Percentiles rank a stretch among this genome's conserved stretches.
Conservation (phyloP, 2,329 filamentous ascomycete genomes). For the Pseudogymnoascus sp. region DNA sequence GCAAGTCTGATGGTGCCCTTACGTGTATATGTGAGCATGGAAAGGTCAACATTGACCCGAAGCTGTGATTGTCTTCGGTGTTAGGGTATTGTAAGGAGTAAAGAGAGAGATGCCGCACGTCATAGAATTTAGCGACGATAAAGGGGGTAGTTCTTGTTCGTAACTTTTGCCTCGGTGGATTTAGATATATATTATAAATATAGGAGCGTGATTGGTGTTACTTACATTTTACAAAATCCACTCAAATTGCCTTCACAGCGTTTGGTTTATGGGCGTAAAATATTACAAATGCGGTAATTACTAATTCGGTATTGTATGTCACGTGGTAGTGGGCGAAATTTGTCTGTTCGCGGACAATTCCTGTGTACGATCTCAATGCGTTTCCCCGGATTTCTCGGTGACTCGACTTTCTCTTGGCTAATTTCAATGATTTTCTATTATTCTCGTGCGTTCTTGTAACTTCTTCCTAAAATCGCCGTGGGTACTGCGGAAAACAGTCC, state of each 20-base stretch:
- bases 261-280: not conserved
- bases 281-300: not conserved
- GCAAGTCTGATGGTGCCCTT: conserved; percentile 45
- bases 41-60: conserved; percentile 54
- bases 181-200: not conserved
- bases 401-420: not conserved
- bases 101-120: not conserved
- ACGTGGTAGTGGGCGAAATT: not conserved
- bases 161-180: not conserved
- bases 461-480: not conserved
- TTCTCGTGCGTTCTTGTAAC: not conserved
- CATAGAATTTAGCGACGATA: not conserved
- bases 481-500: not conserved
- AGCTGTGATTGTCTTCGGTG: not conserved
- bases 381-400: not conserved
- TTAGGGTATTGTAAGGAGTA: not conserved
- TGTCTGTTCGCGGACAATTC: not conserved
- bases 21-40: conserved; percentile 56
- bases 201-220: not conserved
- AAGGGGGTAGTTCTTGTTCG: not conserved
- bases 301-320: not conserved
- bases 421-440: not conserved
- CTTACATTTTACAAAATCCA: not conserved
- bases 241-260: not conserved
- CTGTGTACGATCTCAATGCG: not conserved